Evolutionary conservation across 208 protist genomes (phyloP).

Genomic region (Acanthamoeba royreba): DNA sequence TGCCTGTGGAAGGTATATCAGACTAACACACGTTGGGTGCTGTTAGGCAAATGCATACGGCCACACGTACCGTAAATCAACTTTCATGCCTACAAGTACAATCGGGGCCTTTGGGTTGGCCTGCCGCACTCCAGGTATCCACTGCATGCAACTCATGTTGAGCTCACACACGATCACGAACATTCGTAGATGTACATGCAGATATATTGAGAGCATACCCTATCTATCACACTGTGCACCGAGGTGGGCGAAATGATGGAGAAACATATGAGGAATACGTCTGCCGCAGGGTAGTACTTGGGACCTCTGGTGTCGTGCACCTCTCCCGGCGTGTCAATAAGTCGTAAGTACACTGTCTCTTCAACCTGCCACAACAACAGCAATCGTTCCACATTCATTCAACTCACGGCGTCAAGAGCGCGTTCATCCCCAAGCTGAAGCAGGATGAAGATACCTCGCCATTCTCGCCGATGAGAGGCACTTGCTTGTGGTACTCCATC

Average conservation of each 20-base stretch:
- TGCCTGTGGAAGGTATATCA: background rate
- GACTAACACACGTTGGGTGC: background rate
- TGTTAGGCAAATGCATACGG: background rate
- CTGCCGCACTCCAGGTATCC: background rate
- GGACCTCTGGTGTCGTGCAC: constrained; percentile 22
- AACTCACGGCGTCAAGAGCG: background rate
- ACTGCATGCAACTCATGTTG: background rate
- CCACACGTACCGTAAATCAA: background rate
- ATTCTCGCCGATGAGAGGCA: background rate
- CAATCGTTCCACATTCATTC: background rate
- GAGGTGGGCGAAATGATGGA: constrained; percentile 44
- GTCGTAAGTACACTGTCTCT: background rate
- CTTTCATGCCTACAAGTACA: constrained; percentile 43
- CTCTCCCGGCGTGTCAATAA: constrained; percentile 34
- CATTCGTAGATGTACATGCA: background rate
- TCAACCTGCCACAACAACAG: background rate
- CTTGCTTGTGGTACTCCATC: background rate
- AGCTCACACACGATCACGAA: background rate
- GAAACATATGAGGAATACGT: constrained; percentile 47
- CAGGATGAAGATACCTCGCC: background rate
- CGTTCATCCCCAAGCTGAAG: background rate
- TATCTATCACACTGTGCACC: background rate
- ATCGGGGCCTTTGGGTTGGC: constrained; percentile 6
- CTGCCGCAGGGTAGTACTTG: constrained; percentile 14
- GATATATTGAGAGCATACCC: background rate